phyloP scores from a whole-genome alignment of 2,329 filamentous ascomycete genomes.

The Phoma sp. region DNA sequence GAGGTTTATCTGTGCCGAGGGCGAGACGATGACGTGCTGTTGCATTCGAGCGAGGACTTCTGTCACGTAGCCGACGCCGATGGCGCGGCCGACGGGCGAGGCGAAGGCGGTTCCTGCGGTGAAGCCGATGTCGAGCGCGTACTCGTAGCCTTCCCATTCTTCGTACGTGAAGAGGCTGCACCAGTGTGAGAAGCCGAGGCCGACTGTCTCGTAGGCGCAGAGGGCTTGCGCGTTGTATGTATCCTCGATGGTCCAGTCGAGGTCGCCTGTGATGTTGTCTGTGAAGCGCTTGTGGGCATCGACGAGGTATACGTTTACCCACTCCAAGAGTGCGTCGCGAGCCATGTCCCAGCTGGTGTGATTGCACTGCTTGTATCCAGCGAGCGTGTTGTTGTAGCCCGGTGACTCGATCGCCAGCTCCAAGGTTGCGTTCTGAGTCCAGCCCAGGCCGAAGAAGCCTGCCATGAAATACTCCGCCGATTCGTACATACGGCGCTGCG shows the following conservation, averaged over 20 bases:
- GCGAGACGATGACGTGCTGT: conserved; percentile 62
- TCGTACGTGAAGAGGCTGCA: conserved; percentile 76
- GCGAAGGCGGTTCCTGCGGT: conserved; percentile 67
- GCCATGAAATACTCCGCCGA: conserved; percentile 79
- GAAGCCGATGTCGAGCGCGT: conserved; percentile 72
- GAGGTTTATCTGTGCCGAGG: conserved; percentile 62
- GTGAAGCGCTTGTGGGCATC: conserved; percentile 68
- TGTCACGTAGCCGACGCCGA: conserved; percentile 72
- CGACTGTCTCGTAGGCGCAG: conserved; percentile 80
- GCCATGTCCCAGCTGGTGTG: conserved; percentile 61
- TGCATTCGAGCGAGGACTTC: conserved; percentile 74
- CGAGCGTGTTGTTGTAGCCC: conserved; percentile 73
- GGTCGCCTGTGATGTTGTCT: conserved; percentile 53
- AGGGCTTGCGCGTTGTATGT: conserved; percentile 71
- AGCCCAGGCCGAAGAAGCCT: conserved; percentile 78
- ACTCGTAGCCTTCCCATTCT: conserved; percentile 76
- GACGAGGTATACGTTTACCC: conserved; percentile 69
- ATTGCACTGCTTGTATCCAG: conserved; percentile 70
- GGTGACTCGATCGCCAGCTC: conserved; percentile 71
- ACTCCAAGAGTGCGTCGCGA: conserved; percentile 60
- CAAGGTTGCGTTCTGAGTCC: conserved; percentile 74
- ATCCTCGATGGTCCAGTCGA: conserved; percentile 45
- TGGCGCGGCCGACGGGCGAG: conserved; percentile 70
- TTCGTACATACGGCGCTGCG: conserved; percentile 78
- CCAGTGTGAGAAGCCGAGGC: conserved; percentile 75